phyloP scores from a whole-genome alignment of 495 filamentous ascomycete species.

The Neurospora terricola region DNA sequence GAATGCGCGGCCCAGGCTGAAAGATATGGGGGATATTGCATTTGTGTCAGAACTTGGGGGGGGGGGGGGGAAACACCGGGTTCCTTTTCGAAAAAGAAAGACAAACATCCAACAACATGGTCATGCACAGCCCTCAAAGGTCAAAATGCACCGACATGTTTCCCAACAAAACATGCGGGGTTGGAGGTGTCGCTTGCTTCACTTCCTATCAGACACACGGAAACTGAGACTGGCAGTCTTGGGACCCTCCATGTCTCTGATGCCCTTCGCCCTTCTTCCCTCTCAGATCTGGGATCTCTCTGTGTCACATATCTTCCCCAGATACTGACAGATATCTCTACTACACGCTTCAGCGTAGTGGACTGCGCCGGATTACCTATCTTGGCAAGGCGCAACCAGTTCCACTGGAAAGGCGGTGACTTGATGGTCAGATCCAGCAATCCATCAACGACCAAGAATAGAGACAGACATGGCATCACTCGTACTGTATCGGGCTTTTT shows the following conservation, averaged over 20 bases:
- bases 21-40: not conserved
- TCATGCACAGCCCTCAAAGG: not conserved
- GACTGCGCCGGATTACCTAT: not conserved
- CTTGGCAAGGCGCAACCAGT: not conserved
- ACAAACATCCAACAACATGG: not conserved
- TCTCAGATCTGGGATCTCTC: not conserved
- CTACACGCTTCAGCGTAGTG: not conserved
- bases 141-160: not conserved
- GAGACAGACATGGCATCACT: not conserved
- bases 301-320: not conserved
- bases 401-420: not conserved
- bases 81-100: not conserved
- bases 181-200: not conserved
- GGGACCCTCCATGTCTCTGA: not conserved
- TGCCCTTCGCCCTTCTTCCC: not conserved
- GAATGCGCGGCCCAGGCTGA: not conserved
- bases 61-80: not conserved
- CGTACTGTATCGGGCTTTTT: too few species aligned
- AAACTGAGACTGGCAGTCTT: not conserved
- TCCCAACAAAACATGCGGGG: not conserved
- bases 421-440: not conserved
- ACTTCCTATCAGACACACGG: not conserved
- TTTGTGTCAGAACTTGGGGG: not conserved
- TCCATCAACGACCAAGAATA: not conserved
- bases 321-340: not conserved